These are phyloP conservation scores for Laburnicola sp. DNA, from an alignment of 2,329 filamentous ascomycete species.

Conservation along the genomic window DNA sequence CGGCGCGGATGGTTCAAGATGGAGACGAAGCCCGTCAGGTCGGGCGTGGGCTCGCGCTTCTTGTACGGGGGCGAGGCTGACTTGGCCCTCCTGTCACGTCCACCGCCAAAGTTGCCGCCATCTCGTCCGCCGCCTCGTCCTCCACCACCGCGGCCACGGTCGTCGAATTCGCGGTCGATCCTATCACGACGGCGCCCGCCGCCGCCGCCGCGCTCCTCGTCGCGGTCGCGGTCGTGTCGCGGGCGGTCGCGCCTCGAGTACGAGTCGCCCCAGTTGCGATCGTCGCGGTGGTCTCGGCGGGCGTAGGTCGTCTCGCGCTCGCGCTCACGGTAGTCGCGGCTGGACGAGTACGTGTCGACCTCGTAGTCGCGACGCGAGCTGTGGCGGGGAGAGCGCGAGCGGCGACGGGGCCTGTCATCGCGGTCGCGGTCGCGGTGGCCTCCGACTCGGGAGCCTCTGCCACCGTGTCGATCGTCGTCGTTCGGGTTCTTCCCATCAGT, in stretches of 20 bases:
- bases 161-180: conserved; percentile 56
- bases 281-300: conserved; percentile 59
- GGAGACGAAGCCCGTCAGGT: conserved; percentile 82
- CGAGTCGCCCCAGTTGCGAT: conserved; percentile 65
- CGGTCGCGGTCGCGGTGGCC: conserved; percentile 23
- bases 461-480: no score
- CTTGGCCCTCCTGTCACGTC: conserved; percentile 67
- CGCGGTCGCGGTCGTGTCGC: conserved; percentile 37
- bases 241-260: conserved; percentile 42
- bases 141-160: conserved; percentile 50
- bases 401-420: conserved; percentile 57
- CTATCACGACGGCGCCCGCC: conserved; percentile 38
- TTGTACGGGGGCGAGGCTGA: conserved; percentile 75
- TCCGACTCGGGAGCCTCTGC: no score
- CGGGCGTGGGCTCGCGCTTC: conserved; percentile 93
- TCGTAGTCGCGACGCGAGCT: conserved; percentile 70
- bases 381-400: conserved; percentile 84
- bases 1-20: conserved; percentile 86
- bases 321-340: conserved; percentile 86
- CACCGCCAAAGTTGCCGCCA: conserved; percentile 35
- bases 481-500: no score
- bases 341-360: conserved; percentile 87
- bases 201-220: no score
- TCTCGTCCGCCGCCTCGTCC: conserved; percentile 30
- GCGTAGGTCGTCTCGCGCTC: conserved; percentile 92